phyloP scores from a whole-genome alignment of 1,284 basidiomycete genomes.

The Mycosarcoma maydis region DNA sequence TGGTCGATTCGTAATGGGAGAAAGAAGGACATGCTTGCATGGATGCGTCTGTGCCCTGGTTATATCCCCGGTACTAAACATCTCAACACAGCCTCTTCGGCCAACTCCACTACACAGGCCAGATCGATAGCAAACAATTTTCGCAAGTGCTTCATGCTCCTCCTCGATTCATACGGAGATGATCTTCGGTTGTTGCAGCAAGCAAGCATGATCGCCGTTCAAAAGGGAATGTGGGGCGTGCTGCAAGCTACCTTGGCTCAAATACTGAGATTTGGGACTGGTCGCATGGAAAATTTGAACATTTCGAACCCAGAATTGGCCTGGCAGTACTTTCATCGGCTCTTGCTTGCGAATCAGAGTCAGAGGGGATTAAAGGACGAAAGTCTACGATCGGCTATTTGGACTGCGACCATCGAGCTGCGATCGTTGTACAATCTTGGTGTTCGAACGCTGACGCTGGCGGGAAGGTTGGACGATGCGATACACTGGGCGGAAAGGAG shows the following conservation, averaged over 20 bases:
- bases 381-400: background rate
- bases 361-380: conserved; percentile 13
- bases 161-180: conserved; percentile 30
- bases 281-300: background rate
- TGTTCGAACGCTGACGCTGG: conserved; percentile 32
- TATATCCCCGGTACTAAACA: conserved; percentile 5
- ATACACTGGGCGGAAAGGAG: conserved; percentile 18
- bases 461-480: conserved; percentile 37
- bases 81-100: conserved; percentile 8
- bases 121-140: conserved; percentile 9
- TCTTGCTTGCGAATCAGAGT: conserved; percentile 13
- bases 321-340: conserved; percentile 17
- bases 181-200: conserved; percentile 23
- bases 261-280: conserved; percentile 24
- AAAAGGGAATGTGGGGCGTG: conserved; percentile 27
- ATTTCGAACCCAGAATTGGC: conserved; percentile 1
- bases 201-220: conserved; percentile 29
- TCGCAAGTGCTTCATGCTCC: conserved; percentile 26
- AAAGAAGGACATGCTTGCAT: conserved; percentile 28
- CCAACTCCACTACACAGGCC: background rate
- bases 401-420: conserved; percentile 6
- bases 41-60: conserved; percentile 46
- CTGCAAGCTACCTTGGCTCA: conserved; percentile 30
- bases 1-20: conserved; percentile 25
- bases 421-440: conserved; percentile 34